phyloP scores from a whole-genome alignment of 139 green algal genomes.

The Ulvella scutata region DNA sequence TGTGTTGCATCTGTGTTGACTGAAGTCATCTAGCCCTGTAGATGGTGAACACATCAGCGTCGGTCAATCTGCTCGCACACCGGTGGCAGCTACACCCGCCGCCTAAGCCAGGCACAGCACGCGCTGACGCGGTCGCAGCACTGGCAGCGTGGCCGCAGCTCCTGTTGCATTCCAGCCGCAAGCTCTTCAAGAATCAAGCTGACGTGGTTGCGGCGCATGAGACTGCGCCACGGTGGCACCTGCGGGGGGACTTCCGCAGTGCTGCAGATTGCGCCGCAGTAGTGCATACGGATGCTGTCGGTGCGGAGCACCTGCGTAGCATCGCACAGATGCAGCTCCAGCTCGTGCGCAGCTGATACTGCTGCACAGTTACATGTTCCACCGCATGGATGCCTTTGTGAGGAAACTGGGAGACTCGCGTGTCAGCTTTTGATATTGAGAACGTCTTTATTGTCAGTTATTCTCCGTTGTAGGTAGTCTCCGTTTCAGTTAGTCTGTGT shows the following conservation, averaged over 20 bases:
- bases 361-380: too few relatives aligned
- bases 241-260: neutral
- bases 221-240: neutral
- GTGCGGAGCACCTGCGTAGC: neutral
- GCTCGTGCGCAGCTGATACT: neutral
- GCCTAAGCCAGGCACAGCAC: neutral
- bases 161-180: neutral
- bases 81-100: neutral
- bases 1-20: too few relatives aligned
- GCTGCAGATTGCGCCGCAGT: neutral
- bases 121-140: neutral
- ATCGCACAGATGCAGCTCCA: neutral
- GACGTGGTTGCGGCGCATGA: neutral
- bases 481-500: too few relatives aligned
- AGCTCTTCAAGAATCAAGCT: neutral
- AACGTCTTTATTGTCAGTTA: too few relatives aligned
- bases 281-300: neutral
- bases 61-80: neutral
- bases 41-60: too few relatives aligned
- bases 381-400: too few relatives aligned
- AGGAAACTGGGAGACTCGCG: too few relatives aligned
- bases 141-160: neutral
- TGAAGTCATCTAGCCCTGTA: too few relatives aligned
- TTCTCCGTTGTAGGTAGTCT: too few relatives aligned
- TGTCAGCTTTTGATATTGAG: too few relatives aligned